Percentiles rank a stretch among this genome's conserved stretches.
These are phyloP conservation scores for Podospora didyma DNA, from an alignment of 495 filamentous ascomycete genomes.

Conservation along the genomic window DNA sequence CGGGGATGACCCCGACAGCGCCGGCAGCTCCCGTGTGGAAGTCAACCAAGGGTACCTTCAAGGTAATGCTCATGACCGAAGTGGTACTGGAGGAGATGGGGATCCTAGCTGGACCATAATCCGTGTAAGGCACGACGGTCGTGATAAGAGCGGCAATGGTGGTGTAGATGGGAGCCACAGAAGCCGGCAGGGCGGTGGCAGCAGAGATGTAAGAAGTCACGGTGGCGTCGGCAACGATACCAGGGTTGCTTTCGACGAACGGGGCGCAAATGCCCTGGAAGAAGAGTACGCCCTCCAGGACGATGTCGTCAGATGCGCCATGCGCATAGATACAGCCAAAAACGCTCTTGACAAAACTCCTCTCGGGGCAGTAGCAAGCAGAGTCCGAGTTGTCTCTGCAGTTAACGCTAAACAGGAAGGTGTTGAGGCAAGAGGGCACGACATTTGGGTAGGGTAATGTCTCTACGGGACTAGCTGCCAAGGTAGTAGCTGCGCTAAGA, in stretches of 20 bases:
- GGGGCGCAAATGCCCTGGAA: conserved; percentile 88
- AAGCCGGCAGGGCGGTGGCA: conserved; percentile 42
- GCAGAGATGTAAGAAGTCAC: conserved; percentile 58
- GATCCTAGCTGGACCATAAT: conserved; percentile 44
- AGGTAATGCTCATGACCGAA: conserved; percentile 51
- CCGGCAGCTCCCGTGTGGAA: conserved; percentile 56
- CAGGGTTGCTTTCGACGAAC: conserved; percentile 73
- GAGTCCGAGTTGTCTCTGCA: conserved; percentile 83
- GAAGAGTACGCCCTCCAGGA: conserved; percentile 71
- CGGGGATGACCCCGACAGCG: conserved; percentile 47
- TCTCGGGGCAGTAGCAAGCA: conserved; percentile 81
- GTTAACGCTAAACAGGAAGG: conserved; percentile 71
- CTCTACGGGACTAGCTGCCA: conserved; percentile 39
- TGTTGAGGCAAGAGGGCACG: conserved; percentile 89
- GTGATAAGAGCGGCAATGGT: conserved; percentile 56
- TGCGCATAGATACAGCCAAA: conserved; percentile 77
- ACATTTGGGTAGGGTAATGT: conserved; percentile 62
- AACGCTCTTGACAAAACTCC: conserved; percentile 72
- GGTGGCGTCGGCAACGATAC: conserved; percentile 61
- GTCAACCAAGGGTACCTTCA: conserved; percentile 70
- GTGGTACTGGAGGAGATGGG: conserved; percentile 52
- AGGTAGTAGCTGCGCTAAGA: conserved; percentile 28
- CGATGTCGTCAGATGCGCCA: conserved; percentile 59
- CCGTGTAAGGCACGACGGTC: conserved; percentile 49
- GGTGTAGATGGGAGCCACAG: conserved; percentile 48